phyloP scores from a whole-genome alignment of 495 filamentous ascomycete species.

The Aspergillus baeticus region DNA sequence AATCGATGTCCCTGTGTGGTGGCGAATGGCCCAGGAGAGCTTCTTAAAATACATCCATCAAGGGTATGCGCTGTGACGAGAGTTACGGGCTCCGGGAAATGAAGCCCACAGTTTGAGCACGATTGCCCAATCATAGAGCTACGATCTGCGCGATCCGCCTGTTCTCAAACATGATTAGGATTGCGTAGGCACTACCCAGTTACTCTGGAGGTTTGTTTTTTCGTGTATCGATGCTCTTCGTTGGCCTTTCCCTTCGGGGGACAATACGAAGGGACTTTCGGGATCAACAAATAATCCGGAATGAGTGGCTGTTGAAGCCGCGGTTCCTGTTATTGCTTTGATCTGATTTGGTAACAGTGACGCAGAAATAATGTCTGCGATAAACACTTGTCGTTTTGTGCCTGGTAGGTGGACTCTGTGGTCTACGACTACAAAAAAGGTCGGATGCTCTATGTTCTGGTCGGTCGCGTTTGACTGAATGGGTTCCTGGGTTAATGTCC shows the following conservation, averaged over 20 bases:
- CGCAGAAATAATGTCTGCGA: too few species aligned
- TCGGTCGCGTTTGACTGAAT: too few species aligned
- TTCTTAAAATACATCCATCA: background rate
- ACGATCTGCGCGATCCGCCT: slow-evolving; percentile 28
- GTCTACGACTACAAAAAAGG: too few species aligned
- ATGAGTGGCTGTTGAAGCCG: too few species aligned
- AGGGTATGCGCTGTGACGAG: background rate
- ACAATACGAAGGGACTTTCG: background rate
- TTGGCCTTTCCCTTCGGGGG: background rate
- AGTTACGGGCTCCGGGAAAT: background rate
- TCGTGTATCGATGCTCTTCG: background rate
- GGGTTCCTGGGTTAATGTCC: background rate
- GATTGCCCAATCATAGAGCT: slow-evolving; percentile 14
- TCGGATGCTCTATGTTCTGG: too few species aligned
- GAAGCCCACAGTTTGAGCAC: background rate
- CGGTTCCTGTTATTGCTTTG: too few species aligned
- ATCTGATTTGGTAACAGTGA: too few species aligned
- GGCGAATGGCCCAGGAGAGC: slow-evolving; percentile 12
- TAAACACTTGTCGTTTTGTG: too few species aligned
- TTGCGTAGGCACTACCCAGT: slow-evolving; percentile 11
- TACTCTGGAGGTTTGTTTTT: background rate
- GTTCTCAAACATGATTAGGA: slow-evolving; percentile 23
- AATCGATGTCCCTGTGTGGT: slow-evolving; percentile 18
- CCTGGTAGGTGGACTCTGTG: too few species aligned
- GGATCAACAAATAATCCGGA: too few species aligned